A percentile compares a stretch with the other conserved stretches of the same genome.
These are phyloP conservation scores for Sphagnum tenellum DNA, from an alignment of 225 moss, liverwort and hornwort genomes.

Conservation along the genomic window DNA sequence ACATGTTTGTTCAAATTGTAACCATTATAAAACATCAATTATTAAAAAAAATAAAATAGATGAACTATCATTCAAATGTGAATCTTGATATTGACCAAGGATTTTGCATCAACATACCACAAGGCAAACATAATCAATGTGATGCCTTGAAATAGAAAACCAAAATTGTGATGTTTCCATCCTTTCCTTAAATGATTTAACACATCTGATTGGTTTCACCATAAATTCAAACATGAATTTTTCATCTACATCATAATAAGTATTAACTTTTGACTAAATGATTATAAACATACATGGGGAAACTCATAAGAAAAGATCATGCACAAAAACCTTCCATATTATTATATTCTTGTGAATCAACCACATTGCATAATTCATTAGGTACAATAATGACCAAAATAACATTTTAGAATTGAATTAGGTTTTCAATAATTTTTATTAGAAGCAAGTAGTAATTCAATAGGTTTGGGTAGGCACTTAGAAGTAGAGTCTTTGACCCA, in stretches of 20 bases:
- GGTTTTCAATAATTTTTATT: constrained; percentile 16
- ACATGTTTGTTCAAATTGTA: too few species aligned
- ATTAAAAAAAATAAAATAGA: too few species aligned
- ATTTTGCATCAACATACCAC: constrained; percentile 73
- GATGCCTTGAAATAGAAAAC: constrained; percentile 94
- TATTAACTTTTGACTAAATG: too few species aligned
- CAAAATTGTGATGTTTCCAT: constrained; percentile 97
- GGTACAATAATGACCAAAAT: too few species aligned
- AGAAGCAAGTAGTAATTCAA: constrained; percentile 39
- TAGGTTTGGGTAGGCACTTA: constrained; percentile 31
- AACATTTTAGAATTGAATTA: constrained; percentile 15
- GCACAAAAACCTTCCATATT: too few species aligned
- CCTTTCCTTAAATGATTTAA: constrained; percentile 79
- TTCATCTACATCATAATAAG: background rate
- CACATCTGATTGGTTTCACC: constrained; percentile 67
- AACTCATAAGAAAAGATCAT: too few species aligned
- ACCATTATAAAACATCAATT: background rate
- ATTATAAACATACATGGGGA: too few species aligned
- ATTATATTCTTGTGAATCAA: too few species aligned
- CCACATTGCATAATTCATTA: too few species aligned
- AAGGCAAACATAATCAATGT: constrained; percentile 66
- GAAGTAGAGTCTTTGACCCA: constrained; percentile 60
- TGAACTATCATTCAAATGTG: too few species aligned
- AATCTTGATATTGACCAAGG: too few species aligned
- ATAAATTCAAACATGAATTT: constrained; percentile 42